Conservation (phyloP, 2,329 filamentous ascomycete species). For the Fusarium odoratissimum region DNA sequence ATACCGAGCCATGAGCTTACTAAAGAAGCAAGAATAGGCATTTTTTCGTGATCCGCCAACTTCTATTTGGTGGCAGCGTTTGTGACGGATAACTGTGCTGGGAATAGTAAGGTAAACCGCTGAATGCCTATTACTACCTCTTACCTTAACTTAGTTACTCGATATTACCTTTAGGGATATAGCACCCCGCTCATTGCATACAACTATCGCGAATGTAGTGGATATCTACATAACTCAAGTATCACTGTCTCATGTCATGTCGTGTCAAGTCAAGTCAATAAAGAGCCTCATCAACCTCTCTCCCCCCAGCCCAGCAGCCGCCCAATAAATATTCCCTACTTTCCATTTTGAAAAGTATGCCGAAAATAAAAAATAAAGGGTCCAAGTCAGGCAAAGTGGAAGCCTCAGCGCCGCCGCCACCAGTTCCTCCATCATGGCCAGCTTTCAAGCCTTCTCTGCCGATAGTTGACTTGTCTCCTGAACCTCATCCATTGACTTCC, state of each 20-base stretch:
- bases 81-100: background rate
- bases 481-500: slow-evolving; percentile 59
- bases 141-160: background rate
- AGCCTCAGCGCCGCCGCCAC: slow-evolving; percentile 44
- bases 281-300: background rate
- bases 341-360: slow-evolving; percentile 21
- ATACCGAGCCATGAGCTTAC: slow-evolving; percentile 32
- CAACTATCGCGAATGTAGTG: background rate
- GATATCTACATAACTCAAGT: background rate
- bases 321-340: background rate
- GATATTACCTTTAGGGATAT: background rate
- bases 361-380: slow-evolving; percentile 51
- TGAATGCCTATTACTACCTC: background rate
- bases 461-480: slow-evolving; percentile 70
- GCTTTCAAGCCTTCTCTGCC: slow-evolving; percentile 76
- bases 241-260: background rate
- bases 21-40: slow-evolving; percentile 30
- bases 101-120: background rate
- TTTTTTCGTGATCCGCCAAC: background rate
- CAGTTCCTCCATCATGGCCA: slow-evolving; percentile 70
- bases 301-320: background rate
- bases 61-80: background rate
- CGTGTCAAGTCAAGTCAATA: background rate
- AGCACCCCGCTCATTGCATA: slow-evolving; percentile 29
- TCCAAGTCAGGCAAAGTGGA: slow-evolving; percentile 42